Conservation (phyloP, 1,284 basidiomycete species). For the Schizophyllum commune region DNA sequence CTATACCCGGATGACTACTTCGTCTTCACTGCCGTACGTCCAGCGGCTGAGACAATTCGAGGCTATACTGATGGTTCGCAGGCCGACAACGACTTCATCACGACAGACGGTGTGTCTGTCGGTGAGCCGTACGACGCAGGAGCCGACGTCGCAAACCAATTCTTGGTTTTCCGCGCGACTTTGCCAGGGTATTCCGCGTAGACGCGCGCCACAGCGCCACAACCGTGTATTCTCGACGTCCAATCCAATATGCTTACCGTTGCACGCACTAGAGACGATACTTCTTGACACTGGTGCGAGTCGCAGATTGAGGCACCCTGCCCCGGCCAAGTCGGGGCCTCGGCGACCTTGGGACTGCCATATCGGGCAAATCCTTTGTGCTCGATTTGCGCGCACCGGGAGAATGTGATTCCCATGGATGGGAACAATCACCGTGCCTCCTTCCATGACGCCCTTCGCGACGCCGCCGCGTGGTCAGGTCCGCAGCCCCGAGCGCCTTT, state of each 20-base stretch:
- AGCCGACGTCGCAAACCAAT: slow-evolving; percentile 54
- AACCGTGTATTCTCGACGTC: too few species aligned
- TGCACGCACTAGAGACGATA: too few species aligned
- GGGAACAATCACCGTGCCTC: background rate
- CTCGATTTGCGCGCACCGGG: background rate
- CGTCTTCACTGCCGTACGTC: slow-evolving; percentile 49
- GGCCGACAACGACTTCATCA: slow-evolving; percentile 65
- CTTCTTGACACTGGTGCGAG: too few species aligned
- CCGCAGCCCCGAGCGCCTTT: background rate
- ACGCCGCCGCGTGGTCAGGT: background rate
- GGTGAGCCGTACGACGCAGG: slow-evolving; percentile 49
- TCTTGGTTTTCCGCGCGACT: slow-evolving; percentile 60
- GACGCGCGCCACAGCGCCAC: too few species aligned
- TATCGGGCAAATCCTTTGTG: background rate
- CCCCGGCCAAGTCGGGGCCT: background rate
- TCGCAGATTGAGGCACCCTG: background rate
- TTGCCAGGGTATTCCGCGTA: slow-evolving; percentile 32
- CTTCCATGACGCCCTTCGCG: background rate
- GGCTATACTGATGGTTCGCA: slow-evolving; percentile 11
- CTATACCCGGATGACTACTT: slow-evolving; percentile 57
- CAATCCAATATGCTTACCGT: too few species aligned
- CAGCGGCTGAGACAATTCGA: background rate
- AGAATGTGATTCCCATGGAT: background rate
- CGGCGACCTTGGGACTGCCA: background rate
- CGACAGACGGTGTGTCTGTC: slow-evolving; percentile 45